Evolutionary conservation across 139 green algal species (phyloP).

Genomic region (Haematococcus sp.): DNA sequence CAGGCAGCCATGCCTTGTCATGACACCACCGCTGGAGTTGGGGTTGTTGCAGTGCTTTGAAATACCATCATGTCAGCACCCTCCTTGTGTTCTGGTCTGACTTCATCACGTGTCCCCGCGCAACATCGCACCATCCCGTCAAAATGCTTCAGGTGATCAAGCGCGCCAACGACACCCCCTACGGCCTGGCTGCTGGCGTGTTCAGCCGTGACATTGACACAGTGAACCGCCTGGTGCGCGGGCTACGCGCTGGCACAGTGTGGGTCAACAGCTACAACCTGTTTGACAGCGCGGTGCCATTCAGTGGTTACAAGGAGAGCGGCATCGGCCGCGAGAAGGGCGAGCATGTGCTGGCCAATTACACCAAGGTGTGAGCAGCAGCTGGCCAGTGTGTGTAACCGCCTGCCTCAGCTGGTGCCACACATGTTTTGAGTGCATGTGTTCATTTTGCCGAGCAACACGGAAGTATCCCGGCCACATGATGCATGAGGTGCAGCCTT

Average conservation of each 20-base stretch:
- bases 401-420: background rate
- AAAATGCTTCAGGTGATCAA: conserved; percentile 55
- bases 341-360: conserved; percentile 61
- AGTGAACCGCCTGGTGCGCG: conserved; percentile 57
- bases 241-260: conserved; percentile 57
- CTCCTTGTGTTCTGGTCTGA: no score
- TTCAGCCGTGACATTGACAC: conserved; percentile 59
- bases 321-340: conserved; percentile 71
- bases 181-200: conserved; percentile 69
- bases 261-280: conserved; percentile 56
- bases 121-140: no score
- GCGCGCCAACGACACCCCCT: conserved; percentile 65
- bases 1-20: no score
- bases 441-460: background rate
- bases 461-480: no score
- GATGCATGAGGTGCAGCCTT: no score
- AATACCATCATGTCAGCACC: no score
- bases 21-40: background rate
- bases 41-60: background rate
- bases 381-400: background rate
- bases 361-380: conserved; percentile 47
- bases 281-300: conserved; percentile 34
- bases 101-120: no score
- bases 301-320: conserved; percentile 66
- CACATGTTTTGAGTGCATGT: background rate